phyloP scores from a whole-genome alignment of 257 asterid genomes.

The Vinca minor region DNA sequence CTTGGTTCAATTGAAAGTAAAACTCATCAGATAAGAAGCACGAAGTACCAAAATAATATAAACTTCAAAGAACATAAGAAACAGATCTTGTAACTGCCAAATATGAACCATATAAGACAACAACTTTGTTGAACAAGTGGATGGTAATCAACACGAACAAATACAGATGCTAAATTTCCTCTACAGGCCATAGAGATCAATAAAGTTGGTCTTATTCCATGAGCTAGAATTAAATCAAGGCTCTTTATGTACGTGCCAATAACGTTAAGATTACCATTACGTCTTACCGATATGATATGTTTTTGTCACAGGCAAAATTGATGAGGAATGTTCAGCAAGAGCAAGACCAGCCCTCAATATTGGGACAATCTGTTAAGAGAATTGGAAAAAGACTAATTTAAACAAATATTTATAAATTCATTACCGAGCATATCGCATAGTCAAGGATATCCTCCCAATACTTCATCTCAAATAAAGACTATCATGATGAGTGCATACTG shows the following conservation, averaged over 20 bases:
- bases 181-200: neutral
- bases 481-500: neutral
- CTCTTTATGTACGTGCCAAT: no score
- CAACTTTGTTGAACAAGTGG: neutral
- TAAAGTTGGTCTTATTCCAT: neutral
- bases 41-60: neutral
- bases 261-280: neutral
- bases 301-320: constrained; percentile 72
- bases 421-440: neutral
- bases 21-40: constrained; percentile 14
- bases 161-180: neutral
- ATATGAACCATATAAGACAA: neutral
- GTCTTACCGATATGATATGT: constrained; percentile 83
- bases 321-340: constrained; percentile 87
- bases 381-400: constrained; percentile 3
- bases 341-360: constrained; percentile 99
- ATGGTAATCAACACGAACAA: neutral
- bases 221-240: neutral
- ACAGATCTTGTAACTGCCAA: neutral
- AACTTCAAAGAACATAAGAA: neutral
- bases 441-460: neutral
- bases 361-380: constrained; percentile 68
- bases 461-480: neutral
- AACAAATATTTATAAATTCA: neutral
- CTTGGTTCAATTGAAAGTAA: constrained; percentile 31